These are phyloP conservation scores for Chamaecyparis obtusa DNA, from an alignment of 75 land plant genomes.

Conservation along the genomic window DNA sequence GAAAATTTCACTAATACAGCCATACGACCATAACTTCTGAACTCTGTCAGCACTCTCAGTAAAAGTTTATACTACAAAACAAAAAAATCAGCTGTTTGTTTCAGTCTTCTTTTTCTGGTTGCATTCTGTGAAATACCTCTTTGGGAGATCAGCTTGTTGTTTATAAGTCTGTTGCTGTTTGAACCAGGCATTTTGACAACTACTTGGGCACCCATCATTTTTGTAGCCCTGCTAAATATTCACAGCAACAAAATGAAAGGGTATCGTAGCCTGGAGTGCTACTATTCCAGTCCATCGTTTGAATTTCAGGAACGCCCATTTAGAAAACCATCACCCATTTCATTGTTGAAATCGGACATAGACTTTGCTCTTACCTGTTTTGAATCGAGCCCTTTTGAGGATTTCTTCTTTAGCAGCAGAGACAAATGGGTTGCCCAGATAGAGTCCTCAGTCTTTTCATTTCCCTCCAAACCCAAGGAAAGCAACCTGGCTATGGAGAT, in stretches of 20 bases:
- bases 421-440: conserved; percentile 3
- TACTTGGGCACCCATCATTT: not conserved
- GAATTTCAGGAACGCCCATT: not conserved
- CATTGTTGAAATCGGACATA: not conserved
- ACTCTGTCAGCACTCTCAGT: too few species aligned
- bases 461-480: not conserved
- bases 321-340: not conserved
- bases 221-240: not conserved
- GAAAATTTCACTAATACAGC: too few species aligned
- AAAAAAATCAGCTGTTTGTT: not conserved
- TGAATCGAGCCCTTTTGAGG: not conserved
- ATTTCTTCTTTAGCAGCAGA: not conserved
- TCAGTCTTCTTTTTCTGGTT: not conserved
- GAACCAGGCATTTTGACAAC: not conserved
- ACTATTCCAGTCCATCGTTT: not conserved
- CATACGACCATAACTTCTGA: too few species aligned
- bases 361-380: not conserved
- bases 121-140: too few species aligned
- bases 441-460: not conserved
- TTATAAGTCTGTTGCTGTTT: not conserved
- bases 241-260: not conserved
- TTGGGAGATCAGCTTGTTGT: not conserved
- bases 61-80: not conserved
- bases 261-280: not conserved
- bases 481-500: not conserved